Conservation (phyloP, 352 stramenopile genomes). For the Pythium pyrilobum region DNA sequence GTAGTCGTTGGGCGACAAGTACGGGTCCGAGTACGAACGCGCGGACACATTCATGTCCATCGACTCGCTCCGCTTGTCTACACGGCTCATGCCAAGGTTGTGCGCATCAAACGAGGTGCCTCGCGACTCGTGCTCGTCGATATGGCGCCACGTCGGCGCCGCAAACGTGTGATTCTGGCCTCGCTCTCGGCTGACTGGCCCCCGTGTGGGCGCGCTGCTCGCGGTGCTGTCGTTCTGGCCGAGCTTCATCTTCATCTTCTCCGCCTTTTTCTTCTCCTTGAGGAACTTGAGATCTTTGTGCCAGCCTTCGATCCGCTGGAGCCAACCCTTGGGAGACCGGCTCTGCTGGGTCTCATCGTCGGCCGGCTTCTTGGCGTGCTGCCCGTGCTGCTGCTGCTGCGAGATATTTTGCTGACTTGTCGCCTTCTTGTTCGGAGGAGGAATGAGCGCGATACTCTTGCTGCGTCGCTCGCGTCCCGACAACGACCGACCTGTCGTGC, state of each 20-base stretch:
- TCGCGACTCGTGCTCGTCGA: constrained; percentile 13
- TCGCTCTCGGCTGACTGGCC: constrained; percentile 16
- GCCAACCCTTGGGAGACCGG: constrained; percentile 61
- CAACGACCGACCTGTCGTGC: neutral
- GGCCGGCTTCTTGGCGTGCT: neutral
- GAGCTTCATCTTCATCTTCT: constrained; percentile 53
- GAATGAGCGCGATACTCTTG: constrained; percentile 65
- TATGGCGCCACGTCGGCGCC: constrained; percentile 15
- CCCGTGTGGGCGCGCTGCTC: constrained; percentile 22
- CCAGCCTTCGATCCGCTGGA: constrained; percentile 78
- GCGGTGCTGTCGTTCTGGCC: constrained; percentile 18
- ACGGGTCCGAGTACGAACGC: constrained; percentile 60
- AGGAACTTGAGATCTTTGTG: constrained; percentile 74
- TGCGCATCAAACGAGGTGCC: constrained; percentile 27
- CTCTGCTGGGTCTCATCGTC: constrained; percentile 42
- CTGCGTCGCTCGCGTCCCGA: constrained; percentile 33
- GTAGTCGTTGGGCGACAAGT: constrained; percentile 40
- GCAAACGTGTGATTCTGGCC: constrained; percentile 17
- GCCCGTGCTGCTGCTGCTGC: constrained; percentile 3
- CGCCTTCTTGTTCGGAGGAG: constrained; percentile 24
- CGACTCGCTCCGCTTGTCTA: constrained; percentile 15
- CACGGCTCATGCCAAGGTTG: neutral
- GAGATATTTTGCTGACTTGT: constrained; percentile 16
- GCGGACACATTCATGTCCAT: constrained; percentile 29
- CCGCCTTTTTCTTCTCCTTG: constrained; percentile 74